These are phyloP conservation scores for Trichosporon sp. DNA, from an alignment of 1,284 basidiomycete genomes.

Conservation along the genomic window DNA sequence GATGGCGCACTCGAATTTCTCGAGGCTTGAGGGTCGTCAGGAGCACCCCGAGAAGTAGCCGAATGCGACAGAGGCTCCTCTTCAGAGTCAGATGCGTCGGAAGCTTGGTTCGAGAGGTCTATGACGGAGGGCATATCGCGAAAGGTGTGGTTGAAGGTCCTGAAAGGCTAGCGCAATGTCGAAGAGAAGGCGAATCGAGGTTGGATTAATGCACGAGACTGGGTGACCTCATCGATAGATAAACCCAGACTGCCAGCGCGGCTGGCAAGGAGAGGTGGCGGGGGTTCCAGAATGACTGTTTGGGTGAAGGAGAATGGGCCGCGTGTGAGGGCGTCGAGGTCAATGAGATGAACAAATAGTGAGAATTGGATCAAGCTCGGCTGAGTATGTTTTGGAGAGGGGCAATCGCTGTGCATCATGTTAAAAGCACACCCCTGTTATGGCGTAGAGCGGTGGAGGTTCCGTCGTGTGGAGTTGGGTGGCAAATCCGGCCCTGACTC, in stretches of 20 bases:
- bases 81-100: not conserved
- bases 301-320: not conserved
- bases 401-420: not conserved
- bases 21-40: not conserved
- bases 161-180: not conserved
- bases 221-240: not conserved
- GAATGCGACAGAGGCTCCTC: not conserved
- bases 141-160: not conserved
- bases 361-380: not conserved
- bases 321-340: not conserved
- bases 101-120: not conserved
- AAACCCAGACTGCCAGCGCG: not conserved
- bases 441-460: not conserved
- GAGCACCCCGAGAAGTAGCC: not conserved
- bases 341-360: not conserved
- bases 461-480: not conserved
- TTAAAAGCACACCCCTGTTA: constrained; percentile 1
- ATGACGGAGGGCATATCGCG: not conserved
- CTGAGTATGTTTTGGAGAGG: not conserved
- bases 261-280: not conserved
- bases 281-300: not conserved
- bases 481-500: no score
- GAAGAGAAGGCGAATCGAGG: not conserved
- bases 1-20: not conserved
- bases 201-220: not conserved